Conservation (phyloP, 768 basidiomycete species). For the Pholiota microspora region DNA sequence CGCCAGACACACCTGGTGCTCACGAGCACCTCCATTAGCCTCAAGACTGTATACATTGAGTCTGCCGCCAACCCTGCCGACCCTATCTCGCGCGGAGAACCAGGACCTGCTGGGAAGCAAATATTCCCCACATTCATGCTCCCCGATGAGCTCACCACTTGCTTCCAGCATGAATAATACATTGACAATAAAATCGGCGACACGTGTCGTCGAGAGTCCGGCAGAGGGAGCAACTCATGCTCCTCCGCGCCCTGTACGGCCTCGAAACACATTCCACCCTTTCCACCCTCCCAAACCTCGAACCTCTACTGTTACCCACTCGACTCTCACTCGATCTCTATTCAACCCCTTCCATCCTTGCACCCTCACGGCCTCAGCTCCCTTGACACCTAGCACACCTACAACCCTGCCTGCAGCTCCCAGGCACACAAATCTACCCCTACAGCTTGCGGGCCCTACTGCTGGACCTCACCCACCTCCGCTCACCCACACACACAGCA, state of each 20-base stretch:
- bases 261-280: not conserved
- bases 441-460: too few relatives aligned
- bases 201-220: not conserved
- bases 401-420: too few relatives aligned
- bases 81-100: conserved; percentile 24
- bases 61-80: conserved; percentile 27
- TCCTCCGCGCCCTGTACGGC: not conserved
- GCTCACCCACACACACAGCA: not conserved
- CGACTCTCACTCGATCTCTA: too few relatives aligned
- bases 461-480: too few relatives aligned
- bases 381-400: not conserved
- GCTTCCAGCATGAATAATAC: conserved; percentile 11
- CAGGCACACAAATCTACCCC: too few relatives aligned
- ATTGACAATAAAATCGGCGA: not conserved
- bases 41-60: conserved; percentile 19
- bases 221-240: not conserved
- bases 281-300: not conserved
- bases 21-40: conserved; percentile 4
- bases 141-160: conserved; percentile 13
- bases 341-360: not conserved
- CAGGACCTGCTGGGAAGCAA: conserved; percentile 5
- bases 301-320: too few relatives aligned
- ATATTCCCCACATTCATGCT: conserved; percentile 8
- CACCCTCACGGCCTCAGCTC: not conserved
- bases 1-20: conserved; percentile 12